Conservation (phyloP, 257 asterid genomes). For the Coffea canephora region DNA sequence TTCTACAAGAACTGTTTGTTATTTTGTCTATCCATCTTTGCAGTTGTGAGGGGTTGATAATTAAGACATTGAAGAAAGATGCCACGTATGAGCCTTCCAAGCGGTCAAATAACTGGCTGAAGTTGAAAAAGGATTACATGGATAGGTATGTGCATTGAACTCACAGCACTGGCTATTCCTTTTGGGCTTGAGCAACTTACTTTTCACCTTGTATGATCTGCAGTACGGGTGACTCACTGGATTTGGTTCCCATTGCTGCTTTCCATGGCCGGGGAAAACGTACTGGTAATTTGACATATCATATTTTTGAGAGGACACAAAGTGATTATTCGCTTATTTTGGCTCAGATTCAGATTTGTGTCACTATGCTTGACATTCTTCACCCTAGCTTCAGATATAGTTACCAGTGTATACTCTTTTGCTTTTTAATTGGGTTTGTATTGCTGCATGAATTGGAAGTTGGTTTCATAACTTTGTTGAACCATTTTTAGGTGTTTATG, state of each 20-base stretch:
- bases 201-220: constrained; percentile 21
- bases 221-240: constrained; percentile 93
- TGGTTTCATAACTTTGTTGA: neutral
- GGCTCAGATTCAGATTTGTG: neutral
- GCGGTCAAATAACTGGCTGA: constrained; percentile 87
- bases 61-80: constrained; percentile 84
- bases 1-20: neutral
- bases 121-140: constrained; percentile 91
- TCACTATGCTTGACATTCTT: neutral
- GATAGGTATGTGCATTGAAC: constrained; percentile 52
- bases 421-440: neutral
- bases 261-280: constrained; percentile 96
- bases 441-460: neutral
- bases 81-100: constrained; percentile 97
- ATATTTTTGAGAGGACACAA: neutral
- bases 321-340: neutral
- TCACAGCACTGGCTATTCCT: constrained; percentile 15
- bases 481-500: constrained; percentile 64
- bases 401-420: neutral
- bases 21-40: constrained; percentile 21
- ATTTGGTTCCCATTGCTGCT: constrained; percentile 97
- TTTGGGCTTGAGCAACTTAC: constrained; percentile 10
- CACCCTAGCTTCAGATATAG: neutral
- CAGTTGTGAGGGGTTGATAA: constrained; percentile 93
- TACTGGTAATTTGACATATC: constrained; percentile 51